These are phyloP conservation scores for Aaosphaeria pasadenensis DNA, from an alignment of 2,329 filamentous ascomycete genomes.

Conservation along the genomic window DNA sequence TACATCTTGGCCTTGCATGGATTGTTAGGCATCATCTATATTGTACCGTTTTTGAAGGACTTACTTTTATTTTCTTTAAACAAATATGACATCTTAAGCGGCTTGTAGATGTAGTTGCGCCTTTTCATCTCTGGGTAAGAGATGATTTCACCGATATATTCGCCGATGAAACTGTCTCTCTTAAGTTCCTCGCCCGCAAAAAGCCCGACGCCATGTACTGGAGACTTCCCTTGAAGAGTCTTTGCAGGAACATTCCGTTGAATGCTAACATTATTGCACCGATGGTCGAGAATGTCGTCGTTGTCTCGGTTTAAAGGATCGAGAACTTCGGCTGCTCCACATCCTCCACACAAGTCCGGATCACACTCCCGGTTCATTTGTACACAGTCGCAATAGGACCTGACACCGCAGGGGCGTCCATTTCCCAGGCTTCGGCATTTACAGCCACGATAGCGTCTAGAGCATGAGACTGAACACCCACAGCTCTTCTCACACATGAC, in stretches of 20 bases:
- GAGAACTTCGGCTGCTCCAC: constrained; percentile 66
- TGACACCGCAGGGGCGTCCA: constrained; percentile 46
- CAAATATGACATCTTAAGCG: constrained; percentile 61
- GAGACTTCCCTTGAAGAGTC: constrained; percentile 67
- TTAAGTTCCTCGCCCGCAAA: constrained; percentile 67
- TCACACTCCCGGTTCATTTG: constrained; percentile 77
- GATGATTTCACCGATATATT: constrained; percentile 78
- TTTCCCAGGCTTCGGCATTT: constrained; percentile 24
- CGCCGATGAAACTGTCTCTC: constrained; percentile 71
- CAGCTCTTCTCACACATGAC: constrained; percentile 74
- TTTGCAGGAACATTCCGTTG: constrained; percentile 66
- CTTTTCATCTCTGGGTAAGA: constrained; percentile 67
- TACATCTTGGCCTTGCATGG: constrained; percentile 47
- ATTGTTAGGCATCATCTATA: background rate
- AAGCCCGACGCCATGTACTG: constrained; percentile 72
- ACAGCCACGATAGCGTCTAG: constrained; percentile 47
- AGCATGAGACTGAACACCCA: constrained; percentile 60
- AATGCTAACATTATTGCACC: constrained; percentile 70
- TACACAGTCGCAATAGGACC: constrained; percentile 62
- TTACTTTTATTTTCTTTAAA: constrained; percentile 48
- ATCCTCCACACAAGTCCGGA: constrained; percentile 68
- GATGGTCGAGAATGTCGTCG: constrained; percentile 53
- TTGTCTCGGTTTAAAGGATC: constrained; percentile 66
- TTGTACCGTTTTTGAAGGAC: background rate
- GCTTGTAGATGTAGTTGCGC: constrained; percentile 63